These are phyloP conservation scores for Tothia fuscella DNA, from an alignment of 2,329 filamentous ascomycete species.

Conservation along the genomic window DNA sequence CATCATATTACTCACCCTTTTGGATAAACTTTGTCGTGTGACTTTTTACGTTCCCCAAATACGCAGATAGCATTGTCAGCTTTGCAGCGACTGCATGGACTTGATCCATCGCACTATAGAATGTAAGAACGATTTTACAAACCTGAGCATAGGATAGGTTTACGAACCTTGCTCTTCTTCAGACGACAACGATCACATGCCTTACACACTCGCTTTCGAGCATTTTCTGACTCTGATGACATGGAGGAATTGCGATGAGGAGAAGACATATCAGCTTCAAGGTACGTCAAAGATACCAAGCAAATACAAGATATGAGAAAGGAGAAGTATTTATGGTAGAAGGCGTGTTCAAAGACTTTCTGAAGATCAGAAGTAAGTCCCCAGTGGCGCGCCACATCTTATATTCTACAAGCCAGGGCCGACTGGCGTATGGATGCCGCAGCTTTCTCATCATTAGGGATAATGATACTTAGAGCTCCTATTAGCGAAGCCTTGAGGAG, in stretches of 20 bases:
- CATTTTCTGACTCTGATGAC: slow-evolving; percentile 28
- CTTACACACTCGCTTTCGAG: slow-evolving; percentile 53
- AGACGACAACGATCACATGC: slow-evolving; percentile 53
- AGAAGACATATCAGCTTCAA: too few species aligned
- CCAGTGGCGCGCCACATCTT: too few species aligned
- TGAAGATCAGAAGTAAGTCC: too few species aligned
- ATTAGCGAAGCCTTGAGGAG: too few species aligned
- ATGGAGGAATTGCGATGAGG: slow-evolving; percentile 5
- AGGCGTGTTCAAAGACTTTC: too few species aligned
- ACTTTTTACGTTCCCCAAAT: slow-evolving; percentile 54
- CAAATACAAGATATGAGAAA: background rate
- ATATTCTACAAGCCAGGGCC: too few species aligned
- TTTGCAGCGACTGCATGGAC: slow-evolving; percentile 49
- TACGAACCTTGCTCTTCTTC: slow-evolving; percentile 51
- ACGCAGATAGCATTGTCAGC: slow-evolving; percentile 53
- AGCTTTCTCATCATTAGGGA: too few species aligned
- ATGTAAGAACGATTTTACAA: slow-evolving; percentile 7
- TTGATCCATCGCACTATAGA: slow-evolving; percentile 46
- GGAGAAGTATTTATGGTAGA: background rate
- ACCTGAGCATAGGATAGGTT: background rate
- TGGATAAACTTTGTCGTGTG: slow-evolving; percentile 56
- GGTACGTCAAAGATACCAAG: background rate
- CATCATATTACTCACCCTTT: slow-evolving; percentile 41
- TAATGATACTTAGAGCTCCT: too few species aligned
- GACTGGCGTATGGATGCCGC: too few species aligned